These are phyloP conservation scores for Acephala macrosclerotiorum DNA, from an alignment of 2,329 filamentous ascomycete species.

Conservation along the genomic window DNA sequence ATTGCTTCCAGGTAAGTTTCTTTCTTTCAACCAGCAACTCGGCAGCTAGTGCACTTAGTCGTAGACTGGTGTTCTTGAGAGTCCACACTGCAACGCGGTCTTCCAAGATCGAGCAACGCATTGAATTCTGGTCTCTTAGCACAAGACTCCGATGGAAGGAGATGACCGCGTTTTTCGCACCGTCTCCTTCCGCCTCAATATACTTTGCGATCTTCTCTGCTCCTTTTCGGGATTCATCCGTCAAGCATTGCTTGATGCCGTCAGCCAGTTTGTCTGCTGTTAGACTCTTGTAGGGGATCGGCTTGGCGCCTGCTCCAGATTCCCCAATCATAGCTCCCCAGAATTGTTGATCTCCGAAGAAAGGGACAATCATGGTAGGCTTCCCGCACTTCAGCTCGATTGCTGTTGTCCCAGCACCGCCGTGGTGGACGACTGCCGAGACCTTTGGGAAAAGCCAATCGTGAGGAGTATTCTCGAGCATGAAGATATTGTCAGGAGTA, in stretches of 20 bases:
- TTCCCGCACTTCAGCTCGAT: constrained; percentile 75
- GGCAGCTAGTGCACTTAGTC: constrained; percentile 69
- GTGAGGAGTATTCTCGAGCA: constrained; percentile 78
- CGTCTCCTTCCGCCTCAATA: constrained; percentile 70
- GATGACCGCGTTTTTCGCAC: constrained; percentile 72
- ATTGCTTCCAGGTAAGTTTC: constrained; percentile 67
- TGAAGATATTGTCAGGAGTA: constrained; percentile 69
- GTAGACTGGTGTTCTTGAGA: constrained; percentile 65
- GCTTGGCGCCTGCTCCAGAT: constrained; percentile 48
- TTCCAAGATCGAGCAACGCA: constrained; percentile 71
- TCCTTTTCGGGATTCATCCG: constrained; percentile 63
- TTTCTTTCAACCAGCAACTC: constrained; percentile 68
- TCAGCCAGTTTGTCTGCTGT: constrained; percentile 69
- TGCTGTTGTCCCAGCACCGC: constrained; percentile 80
- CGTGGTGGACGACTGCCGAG: constrained; percentile 74
- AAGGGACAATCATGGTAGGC: constrained; percentile 79
- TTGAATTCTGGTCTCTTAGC: constrained; percentile 57
- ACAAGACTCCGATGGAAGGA: constrained; percentile 70
- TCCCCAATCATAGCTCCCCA: constrained; percentile 76
- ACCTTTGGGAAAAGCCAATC: constrained; percentile 79
- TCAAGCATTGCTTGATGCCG: constrained; percentile 74
- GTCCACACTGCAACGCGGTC: constrained; percentile 72
- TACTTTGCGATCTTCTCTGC: constrained; percentile 65
- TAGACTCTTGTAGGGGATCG: constrained; percentile 45
- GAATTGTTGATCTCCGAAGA: constrained; percentile 82